Evolutionary conservation across 495 filamentous ascomycete genomes (phyloP).

Genomic region (Xylaria venustula): DNA sequence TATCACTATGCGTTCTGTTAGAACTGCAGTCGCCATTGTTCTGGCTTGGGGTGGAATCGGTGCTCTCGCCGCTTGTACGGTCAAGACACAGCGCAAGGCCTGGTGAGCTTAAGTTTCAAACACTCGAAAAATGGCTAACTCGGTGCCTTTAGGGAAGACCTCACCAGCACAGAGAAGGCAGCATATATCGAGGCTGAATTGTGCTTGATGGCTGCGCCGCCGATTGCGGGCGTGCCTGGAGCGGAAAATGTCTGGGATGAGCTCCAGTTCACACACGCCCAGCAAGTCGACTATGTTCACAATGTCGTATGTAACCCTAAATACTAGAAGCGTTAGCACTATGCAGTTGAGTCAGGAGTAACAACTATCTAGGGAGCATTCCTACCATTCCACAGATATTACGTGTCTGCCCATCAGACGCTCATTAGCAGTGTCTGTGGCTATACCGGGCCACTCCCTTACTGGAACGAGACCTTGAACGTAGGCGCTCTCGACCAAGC

Average conservation of each 20-base stretch:
- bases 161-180: constrained; percentile 36
- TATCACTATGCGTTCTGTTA: background rate
- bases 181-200: constrained; percentile 43
- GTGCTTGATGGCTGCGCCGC: constrained; percentile 41
- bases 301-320: constrained; percentile 17
- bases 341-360: background rate
- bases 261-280: constrained; percentile 37
- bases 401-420: constrained; percentile 31
- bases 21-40: background rate
- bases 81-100: background rate
- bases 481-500: constrained; percentile 31
- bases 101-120: background rate
- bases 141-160: constrained; percentile 27
- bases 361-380: constrained; percentile 19
- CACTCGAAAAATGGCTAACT: background rate
- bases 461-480: constrained; percentile 39
- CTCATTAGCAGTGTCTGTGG: constrained; percentile 34
- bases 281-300: constrained; percentile 33
- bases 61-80: background rate
- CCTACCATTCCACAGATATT: constrained; percentile 35
- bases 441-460: constrained; percentile 38
- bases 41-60: background rate
- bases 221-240: constrained; percentile 24
- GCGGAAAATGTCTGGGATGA: constrained; percentile 44
- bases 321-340: too few relatives aligned